Evolutionary conservation across 768 basidiomycete genomes (phyloP).

Genomic region (Brasilioporus rufonigricans): DNA sequence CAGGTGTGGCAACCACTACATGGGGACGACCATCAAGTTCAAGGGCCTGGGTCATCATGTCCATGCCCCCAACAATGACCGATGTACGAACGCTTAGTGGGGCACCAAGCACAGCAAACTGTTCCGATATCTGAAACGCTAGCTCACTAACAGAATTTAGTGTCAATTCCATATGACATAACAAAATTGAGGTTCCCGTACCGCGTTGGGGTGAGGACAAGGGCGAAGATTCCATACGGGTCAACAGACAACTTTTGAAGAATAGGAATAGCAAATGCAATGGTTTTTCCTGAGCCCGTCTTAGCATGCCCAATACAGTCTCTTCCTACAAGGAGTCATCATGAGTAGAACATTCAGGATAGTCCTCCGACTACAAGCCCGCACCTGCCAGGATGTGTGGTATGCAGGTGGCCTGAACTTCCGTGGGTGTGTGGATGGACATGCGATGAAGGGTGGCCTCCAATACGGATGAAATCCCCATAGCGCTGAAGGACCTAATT

Average conservation of each 20-base stretch:
- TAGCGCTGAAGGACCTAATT: conserved; percentile 45
- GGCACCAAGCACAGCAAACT: conserved; percentile 87
- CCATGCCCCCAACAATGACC: conserved; percentile 97
- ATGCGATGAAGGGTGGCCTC: conserved; percentile 68
- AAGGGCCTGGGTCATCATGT: conserved; percentile 92
- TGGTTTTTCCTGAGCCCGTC: conserved; percentile 97
- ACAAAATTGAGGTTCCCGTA: conserved; percentile 32
- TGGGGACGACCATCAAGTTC: conserved; percentile 87
- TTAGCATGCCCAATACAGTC: conserved; percentile 98
- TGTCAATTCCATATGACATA: not conserved
- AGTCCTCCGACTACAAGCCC: not conserved
- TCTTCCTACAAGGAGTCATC: conserved; percentile 52
- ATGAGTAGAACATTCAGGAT: not conserved
- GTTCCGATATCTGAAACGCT: conserved; percentile 96
- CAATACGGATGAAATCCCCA: conserved; percentile 61
- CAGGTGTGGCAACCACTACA: conserved; percentile 93
- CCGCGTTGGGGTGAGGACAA: conserved; percentile 95
- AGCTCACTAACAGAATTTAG: conserved; percentile 62
- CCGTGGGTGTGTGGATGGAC: conserved; percentile 84
- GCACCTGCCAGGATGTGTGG: conserved; percentile 78
- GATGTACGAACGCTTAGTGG: conserved; percentile 79
- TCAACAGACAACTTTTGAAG: conserved; percentile 83
- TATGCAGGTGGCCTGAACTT: conserved; percentile 88
- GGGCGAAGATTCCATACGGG: conserved; percentile 92
- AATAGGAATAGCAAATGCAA: conserved; percentile 96